Evolutionary conservation across 2,329 filamentous ascomycete species (phyloP).

Genomic region (Thielaviopsis populi): DNA sequence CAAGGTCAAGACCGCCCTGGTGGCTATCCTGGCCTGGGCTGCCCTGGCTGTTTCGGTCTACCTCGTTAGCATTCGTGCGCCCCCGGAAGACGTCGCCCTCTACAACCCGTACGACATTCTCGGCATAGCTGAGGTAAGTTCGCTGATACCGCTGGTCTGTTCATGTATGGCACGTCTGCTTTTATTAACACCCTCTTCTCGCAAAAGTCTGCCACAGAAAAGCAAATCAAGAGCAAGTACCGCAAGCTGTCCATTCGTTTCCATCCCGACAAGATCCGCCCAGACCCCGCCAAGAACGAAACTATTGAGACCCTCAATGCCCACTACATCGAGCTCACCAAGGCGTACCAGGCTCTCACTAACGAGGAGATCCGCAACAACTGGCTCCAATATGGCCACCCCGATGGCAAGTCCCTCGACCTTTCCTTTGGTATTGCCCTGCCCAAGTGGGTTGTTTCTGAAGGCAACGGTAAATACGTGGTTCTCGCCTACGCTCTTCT

Average conservation of each 20-base stretch:
- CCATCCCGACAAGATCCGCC: conserved; percentile 85
- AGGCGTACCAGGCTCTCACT: conserved; percentile 94
- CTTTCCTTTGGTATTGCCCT: conserved; percentile 96
- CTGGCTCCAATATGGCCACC: conserved; percentile 88
- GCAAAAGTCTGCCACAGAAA: conserved; percentile 60
- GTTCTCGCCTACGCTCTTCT: conserved; percentile 77
- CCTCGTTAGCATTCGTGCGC: conserved; percentile 50
- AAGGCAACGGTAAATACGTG: conserved; percentile 92
- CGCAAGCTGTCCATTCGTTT: conserved; percentile 69
- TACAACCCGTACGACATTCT: conserved; percentile 98
- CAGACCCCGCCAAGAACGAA: conserved; percentile 75
- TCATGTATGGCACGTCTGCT: neutral
- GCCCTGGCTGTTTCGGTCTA: conserved; percentile 85
- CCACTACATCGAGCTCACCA: conserved; percentile 85
- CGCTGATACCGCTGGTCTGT: neutral
- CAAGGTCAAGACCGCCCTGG: conserved; percentile 67
- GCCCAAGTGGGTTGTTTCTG: conserved; percentile 79
- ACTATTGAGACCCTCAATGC: conserved; percentile 74
- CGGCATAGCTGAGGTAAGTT: conserved; percentile 59
- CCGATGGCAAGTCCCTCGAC: conserved; percentile 84
- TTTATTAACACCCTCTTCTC: conserved; percentile 13
- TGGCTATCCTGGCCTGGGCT: conserved; percentile 63
- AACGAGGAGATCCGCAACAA: conserved; percentile 97
- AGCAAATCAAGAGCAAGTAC: conserved; percentile 84
- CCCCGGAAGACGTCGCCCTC: conserved; percentile 39